A percentile compares a stretch with the other conserved stretches of the same genome.
phyloP scores from a whole-genome alignment of 1,284 basidiomycete genomes.

The Tremellales sp. region DNA sequence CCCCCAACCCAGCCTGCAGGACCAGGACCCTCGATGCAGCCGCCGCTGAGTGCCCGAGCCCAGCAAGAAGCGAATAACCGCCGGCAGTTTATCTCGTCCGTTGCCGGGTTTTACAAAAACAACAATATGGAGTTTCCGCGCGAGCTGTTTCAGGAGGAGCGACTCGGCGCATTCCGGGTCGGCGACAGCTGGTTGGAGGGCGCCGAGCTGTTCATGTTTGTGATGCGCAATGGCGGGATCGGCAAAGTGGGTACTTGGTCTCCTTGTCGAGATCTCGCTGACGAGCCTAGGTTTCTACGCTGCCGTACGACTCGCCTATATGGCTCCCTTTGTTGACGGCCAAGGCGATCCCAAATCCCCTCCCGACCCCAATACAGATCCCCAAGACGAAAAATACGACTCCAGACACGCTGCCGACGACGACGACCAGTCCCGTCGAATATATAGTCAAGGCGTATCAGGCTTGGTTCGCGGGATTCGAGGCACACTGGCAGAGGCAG shows the following conservation, averaged over 20 bases:
- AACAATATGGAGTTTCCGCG: constrained; percentile 25
- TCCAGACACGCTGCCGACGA: constrained; percentile 15
- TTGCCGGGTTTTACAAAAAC: constrained; percentile 25
- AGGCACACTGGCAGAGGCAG: constrained; percentile 31
- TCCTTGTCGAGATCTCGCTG: not conserved
- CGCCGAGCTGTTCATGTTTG: constrained; percentile 35
- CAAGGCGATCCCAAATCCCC: constrained; percentile 28
- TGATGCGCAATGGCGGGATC: constrained; percentile 33
- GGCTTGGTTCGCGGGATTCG: constrained; percentile 38
- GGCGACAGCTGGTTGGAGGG: constrained; percentile 37
- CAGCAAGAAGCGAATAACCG: constrained; percentile 21
- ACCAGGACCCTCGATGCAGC: not conserved
- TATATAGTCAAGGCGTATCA: constrained; percentile 35
- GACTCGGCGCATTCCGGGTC: constrained; percentile 33
- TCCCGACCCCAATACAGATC: constrained; percentile 27
- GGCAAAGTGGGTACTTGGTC: constrained; percentile 12
- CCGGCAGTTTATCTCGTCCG: constrained; percentile 28
- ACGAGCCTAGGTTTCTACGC: constrained; percentile 14
- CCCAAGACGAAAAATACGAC: constrained; percentile 23
- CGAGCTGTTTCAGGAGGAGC: constrained; percentile 38
- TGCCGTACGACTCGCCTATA: constrained; percentile 23
- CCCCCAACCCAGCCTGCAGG: not conserved
- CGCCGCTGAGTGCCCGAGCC: constrained; percentile 4
- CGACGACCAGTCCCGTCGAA: constrained; percentile 31
- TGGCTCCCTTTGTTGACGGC: constrained; percentile 24